These are phyloP conservation scores for Astragalus glycyphyllos DNA, from an alignment of 306 rosid species.

Conservation along the genomic window DNA sequence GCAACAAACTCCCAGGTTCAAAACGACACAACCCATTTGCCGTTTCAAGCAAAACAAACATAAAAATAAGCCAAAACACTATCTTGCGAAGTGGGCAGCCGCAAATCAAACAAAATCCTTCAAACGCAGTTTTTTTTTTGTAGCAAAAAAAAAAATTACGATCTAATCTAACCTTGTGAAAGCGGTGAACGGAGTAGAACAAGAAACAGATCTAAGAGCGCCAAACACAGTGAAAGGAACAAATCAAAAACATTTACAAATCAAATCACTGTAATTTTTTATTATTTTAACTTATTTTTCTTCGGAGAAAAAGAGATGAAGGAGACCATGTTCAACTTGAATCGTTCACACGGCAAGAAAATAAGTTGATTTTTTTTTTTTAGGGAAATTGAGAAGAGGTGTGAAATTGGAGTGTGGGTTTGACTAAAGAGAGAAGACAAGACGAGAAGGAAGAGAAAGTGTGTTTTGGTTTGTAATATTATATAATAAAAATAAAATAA, in stretches of 20 bases:
- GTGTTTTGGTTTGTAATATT: not conserved
- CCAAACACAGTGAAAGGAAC: not conserved
- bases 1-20: constrained; percentile 33
- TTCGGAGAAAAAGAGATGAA: not conserved
- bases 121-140: constrained; percentile 6
- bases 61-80: constrained; percentile 30
- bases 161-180: constrained; percentile 49
- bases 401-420: not conserved
- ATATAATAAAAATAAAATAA: not conserved
- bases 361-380: not conserved
- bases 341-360: not conserved
- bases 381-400: not conserved
- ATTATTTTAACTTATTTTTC: too few species aligned
- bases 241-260: not conserved
- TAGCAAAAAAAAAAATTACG: not conserved
- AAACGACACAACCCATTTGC: constrained; percentile 37
- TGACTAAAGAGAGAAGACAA: not conserved
- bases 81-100: constrained; percentile 23
- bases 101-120: constrained; percentile 35
- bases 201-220: constrained; percentile 8
- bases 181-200: constrained; percentile 15
- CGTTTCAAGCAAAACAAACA: constrained; percentile 18
- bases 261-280: not conserved
- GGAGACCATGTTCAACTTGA: not conserved
- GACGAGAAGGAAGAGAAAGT: not conserved